Conservation (phyloP, 1,284 basidiomycete genomes). For the Naganishia sp. region DNA sequence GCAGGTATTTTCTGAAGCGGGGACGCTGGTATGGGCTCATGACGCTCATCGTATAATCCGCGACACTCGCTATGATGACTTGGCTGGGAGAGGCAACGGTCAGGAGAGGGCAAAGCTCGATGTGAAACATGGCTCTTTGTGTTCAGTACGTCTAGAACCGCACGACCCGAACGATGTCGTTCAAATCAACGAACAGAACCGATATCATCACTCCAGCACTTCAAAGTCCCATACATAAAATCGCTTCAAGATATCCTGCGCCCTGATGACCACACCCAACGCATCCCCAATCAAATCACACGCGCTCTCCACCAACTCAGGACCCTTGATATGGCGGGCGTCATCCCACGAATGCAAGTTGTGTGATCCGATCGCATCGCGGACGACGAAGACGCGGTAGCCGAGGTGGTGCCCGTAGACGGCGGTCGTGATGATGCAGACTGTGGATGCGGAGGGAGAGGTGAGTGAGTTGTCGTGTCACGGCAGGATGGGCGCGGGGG, state of each 20-base stretch:
- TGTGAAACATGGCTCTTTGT: too few species aligned
- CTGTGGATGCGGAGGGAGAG: neutral
- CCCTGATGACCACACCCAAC: slow-evolving; percentile 13
- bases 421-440: slow-evolving; percentile 27
- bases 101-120: too few species aligned
- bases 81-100: too few species aligned
- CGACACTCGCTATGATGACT: too few species aligned
- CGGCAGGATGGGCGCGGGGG: neutral
- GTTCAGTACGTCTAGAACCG: too few species aligned
- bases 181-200: too few species aligned
- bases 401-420: slow-evolving; percentile 25
- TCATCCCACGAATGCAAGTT: slow-evolving; percentile 24
- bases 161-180: too few species aligned
- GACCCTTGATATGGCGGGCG: slow-evolving; percentile 6
- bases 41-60: too few species aligned
- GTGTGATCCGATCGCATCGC: slow-evolving; percentile 21
- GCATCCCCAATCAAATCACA: slow-evolving; percentile 19
- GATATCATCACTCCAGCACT: too few species aligned
- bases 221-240: too few species aligned
- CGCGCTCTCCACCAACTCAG: slow-evolving; percentile 8
- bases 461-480: neutral
- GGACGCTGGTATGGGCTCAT: neutral
- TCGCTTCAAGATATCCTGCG: slow-evolving; percentile 2
- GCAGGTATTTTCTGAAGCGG: neutral
- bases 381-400: slow-evolving; percentile 27